A percentile compares a stretch with the other conserved stretches of the same genome.
phyloP scores from a whole-genome alignment of 1,284 basidiomycete genomes.

The Retiboletus flavoniger region DNA sequence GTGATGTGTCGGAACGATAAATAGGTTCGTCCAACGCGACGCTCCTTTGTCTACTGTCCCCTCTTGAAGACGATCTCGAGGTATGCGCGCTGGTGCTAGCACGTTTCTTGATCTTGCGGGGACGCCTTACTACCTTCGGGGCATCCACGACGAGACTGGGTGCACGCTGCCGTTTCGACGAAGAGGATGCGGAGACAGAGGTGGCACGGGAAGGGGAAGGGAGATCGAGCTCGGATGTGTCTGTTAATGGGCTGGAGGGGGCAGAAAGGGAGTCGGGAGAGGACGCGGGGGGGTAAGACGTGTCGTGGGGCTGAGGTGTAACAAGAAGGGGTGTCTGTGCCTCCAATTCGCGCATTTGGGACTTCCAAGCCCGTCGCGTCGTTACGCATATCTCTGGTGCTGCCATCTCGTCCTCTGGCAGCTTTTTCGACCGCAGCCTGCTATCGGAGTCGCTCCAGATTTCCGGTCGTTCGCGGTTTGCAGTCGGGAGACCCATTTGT shows the following conservation, averaged over 20 bases:
- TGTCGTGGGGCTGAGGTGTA: constrained; percentile 1
- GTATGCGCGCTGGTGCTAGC: constrained; percentile 12
- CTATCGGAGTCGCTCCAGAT: not conserved
- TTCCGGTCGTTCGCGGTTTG: not conserved
- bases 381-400: constrained; percentile 25
- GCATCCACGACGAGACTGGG: constrained; percentile 13
- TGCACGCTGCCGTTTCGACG: constrained; percentile 28
- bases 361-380: constrained; percentile 30
- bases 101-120: constrained; percentile 31
- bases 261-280: constrained; percentile 21
- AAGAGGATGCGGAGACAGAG: constrained; percentile 27
- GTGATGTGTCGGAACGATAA: constrained; percentile 34
- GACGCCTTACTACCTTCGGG: constrained; percentile 2
- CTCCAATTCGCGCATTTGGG: constrained; percentile 19
- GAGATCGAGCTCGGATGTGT: constrained; percentile 21
- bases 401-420: constrained; percentile 5
- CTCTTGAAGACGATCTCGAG: constrained; percentile 26
- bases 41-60: constrained; percentile 26
- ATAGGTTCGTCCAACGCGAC: constrained; percentile 32
- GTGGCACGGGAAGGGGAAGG: constrained; percentile 24
- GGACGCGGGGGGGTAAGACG: constrained; percentile 9
- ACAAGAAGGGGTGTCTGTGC: not conserved
- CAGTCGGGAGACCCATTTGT: constrained; percentile 12
- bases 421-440: not conserved
- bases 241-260: constrained; percentile 28